Base-by-base conservation (phyloP, 2,329 filamentous ascomycete genomes). In the Boeremia exigua region DNA sequence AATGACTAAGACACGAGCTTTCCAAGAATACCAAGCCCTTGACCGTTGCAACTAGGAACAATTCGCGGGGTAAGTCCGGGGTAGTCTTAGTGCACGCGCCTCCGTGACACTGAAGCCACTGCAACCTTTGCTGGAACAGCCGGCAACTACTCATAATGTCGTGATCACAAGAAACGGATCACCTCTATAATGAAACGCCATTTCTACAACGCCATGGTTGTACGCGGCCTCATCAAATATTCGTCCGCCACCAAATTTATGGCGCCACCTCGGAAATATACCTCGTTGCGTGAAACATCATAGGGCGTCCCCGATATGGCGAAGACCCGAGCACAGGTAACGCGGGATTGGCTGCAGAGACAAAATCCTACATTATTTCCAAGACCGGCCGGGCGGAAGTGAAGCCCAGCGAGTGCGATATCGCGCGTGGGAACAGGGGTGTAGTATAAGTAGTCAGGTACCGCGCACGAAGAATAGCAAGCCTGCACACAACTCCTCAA, bases 251-350 rank as follows among this genome's bases (percentile, higher is more conserved):
- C 19, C 19, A 23, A 23, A 23, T 23, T 23, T 23, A 23, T 44
- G 45, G 45, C 51, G 45, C 45, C 33, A 44, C 39, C 28, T 49
- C 51, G 45, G 51, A 48, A 29, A 48, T 48, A 54, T 34, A 32
- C 23, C 44, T 37, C 25, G 32, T 47, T 47, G 38, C 27, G 10
- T 54, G 32, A 43, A 48, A 48, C 19, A 12, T 34, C 32, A 38
- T 39, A 44, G 37, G 4, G 10, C 17, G 10, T 37, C 11, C 30
- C 30, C 15, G 19, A 54, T 48, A 19, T 27, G 51, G 44, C n/a
- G 6, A 9, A 11, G 8, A 5, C 15, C 30, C 50, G 34, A 17
- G 8, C 23, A 10, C 19, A 17, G 9, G 12, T 1, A 27, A 15
- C 3, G 2, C 2, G 30, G 30, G 33, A 48, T 54, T 48, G 43